These are phyloP conservation scores for Phytophthora pluvialis DNA, from an alignment of 352 stramenopile genomes.

Conservation along the genomic window DNA sequence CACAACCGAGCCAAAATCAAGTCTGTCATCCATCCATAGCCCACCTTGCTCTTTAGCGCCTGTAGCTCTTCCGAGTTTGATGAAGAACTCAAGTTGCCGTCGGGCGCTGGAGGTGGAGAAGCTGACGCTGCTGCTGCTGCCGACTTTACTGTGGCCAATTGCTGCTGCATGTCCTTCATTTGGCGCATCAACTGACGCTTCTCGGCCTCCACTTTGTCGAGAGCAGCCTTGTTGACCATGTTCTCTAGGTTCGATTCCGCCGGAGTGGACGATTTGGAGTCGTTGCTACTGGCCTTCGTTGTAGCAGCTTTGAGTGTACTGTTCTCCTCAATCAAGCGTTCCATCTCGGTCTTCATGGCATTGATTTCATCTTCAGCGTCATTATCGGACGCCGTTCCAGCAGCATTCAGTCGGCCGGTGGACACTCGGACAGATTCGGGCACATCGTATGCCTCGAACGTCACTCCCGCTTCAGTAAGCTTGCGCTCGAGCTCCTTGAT, in stretches of 20 bases:
- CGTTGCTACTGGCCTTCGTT: conserved; percentile 13
- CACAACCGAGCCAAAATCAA: background rate
- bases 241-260: conserved; percentile 8
- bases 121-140: conserved; percentile 14
- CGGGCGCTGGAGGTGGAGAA: conserved; percentile 16
- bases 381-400: conserved; percentile 35
- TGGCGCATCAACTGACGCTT: conserved; percentile 63
- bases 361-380: conserved; percentile 67
- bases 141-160: conserved; percentile 39
- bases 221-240: conserved; percentile 41
- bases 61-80: conserved; percentile 50
- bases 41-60: conserved; percentile 65
- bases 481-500: conserved; percentile 75
- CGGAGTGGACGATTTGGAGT: conserved; percentile 8
- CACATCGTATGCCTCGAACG: conserved; percentile 53
- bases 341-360: conserved; percentile 78
- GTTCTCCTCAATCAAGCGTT: conserved; percentile 76
- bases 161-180: conserved; percentile 68
- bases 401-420: conserved; percentile 38
- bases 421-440: conserved; percentile 24
- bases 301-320: conserved; percentile 44
- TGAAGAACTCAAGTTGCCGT: conserved; percentile 5
- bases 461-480: conserved; percentile 54
- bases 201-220: conserved; percentile 61
- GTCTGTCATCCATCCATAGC: background rate